Conservation (phyloP, 2,329 filamentous ascomycete genomes). For the Xylariales sp. region DNA sequence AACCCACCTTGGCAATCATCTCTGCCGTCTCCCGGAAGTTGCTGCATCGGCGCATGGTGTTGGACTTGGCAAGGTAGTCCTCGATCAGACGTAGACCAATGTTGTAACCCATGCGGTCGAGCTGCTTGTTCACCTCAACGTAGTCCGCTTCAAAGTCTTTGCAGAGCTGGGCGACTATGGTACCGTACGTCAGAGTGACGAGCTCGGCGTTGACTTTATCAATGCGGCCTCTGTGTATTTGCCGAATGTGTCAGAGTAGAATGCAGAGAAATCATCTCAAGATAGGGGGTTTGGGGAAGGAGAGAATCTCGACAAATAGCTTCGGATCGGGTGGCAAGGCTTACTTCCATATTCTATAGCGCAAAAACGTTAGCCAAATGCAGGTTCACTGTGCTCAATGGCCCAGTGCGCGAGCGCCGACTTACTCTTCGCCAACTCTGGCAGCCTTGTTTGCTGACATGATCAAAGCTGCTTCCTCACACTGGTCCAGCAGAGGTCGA, state of each 20-base stretch:
- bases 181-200: conserved; percentile 95
- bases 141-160: conserved; percentile 96
- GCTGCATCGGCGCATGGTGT: conserved; percentile 78
- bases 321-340: conserved; percentile 26
- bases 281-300: background rate
- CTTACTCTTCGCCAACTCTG: conserved; percentile 59
- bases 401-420: conserved; percentile 12
- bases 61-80: conserved; percentile 94
- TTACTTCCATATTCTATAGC: conserved; percentile 84
- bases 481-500: too few relatives aligned
- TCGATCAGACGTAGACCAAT: conserved; percentile 95
- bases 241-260: too few relatives aligned
- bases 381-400: conserved; percentile 3
- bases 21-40: conserved; percentile 97
- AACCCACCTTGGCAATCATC: conserved; percentile 80
- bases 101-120: conserved; percentile 99
- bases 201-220: conserved; percentile 98
- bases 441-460: conserved; percentile 60
- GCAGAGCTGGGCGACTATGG: conserved; percentile 93
- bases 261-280: too few relatives aligned
- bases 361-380: conserved; percentile 24
- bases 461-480: too few relatives aligned
- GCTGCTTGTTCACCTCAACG: conserved; percentile 90
- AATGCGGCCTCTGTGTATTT: conserved; percentile 83
- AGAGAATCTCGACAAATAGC: background rate